A percentile compares a stretch with the other conserved stretches of the same genome.
phyloP scores from a whole-genome alignment of 441 rosid genomes.

The Gossypium lobatum region DNA sequence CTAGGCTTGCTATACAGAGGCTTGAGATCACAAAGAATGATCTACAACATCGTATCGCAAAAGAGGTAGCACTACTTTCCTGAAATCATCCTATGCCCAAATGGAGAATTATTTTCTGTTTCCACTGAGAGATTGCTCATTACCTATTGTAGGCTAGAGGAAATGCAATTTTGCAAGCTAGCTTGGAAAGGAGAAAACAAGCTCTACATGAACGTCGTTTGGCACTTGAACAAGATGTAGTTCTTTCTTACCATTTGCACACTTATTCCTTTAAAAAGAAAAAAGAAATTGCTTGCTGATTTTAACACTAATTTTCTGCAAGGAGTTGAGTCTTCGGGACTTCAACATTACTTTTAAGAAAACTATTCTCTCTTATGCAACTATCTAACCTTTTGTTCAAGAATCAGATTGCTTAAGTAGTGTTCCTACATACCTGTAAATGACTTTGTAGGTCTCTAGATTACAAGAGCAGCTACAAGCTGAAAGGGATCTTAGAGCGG shows the following conservation, averaged over 20 bases:
- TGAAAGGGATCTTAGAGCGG: constrained; percentile 97
- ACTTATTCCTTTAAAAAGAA: background rate
- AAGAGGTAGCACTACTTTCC: constrained; percentile 61
- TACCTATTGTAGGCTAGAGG: constrained; percentile 74
- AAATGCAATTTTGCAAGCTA: constrained; percentile 95
- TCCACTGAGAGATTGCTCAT: constrained; percentile 22
- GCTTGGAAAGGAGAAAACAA: constrained; percentile 97
- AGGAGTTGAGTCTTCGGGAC: background rate
- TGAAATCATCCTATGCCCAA: constrained; percentile 10
- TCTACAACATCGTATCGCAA: constrained; percentile 84
- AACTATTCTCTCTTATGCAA: background rate
- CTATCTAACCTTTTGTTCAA: background rate
- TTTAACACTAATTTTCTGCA: background rate
- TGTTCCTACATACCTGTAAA: constrained; percentile 15
- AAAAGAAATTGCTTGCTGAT: background rate
- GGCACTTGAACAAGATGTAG: constrained; percentile 98
- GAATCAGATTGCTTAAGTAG: background rate
- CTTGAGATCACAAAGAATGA: constrained; percentile 94
- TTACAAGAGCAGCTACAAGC: constrained; percentile 99
- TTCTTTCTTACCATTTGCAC: constrained; percentile 19
- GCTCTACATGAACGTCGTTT: constrained; percentile 94
- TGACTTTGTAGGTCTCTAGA: constrained; percentile 65
- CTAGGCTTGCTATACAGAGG: constrained; percentile 92
- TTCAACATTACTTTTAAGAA: background rate
- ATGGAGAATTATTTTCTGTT: constrained; percentile 14